A percentile compares a stretch with the other conserved stretches of the same genome.
These are phyloP conservation scores for Colletotrichum lini DNA, from an alignment of 2,329 filamentous ascomycete species.

Conservation along the genomic window DNA sequence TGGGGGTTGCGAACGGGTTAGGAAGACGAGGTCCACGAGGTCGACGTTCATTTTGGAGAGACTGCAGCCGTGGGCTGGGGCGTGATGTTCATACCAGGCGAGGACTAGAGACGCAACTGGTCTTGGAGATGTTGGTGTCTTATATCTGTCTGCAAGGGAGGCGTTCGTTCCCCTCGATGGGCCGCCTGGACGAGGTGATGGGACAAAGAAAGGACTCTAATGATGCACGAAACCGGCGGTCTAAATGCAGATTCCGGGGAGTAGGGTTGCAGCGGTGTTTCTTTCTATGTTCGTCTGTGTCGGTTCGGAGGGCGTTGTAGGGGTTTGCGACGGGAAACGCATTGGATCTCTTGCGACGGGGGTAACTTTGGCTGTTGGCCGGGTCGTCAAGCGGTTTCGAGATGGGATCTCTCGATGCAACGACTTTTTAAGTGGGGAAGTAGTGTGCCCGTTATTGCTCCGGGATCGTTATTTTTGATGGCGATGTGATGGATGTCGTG, in stretches of 20 bases:
- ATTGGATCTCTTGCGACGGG: slow-evolving; percentile 20
- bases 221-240: background rate
- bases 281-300: slow-evolving; percentile 14
- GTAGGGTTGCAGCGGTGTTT: slow-evolving; percentile 11
- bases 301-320: background rate
- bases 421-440: slow-evolving; percentile 37
- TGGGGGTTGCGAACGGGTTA: slow-evolving; percentile 24
- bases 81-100: slow-evolving; percentile 12
- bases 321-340: slow-evolving; percentile 22
- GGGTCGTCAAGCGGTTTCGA: slow-evolving; percentile 10
- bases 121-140: background rate
- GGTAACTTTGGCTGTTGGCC: slow-evolving; percentile 13
- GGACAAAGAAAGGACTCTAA: too few relatives aligned
- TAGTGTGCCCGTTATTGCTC: background rate
- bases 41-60: slow-evolving; percentile 35
- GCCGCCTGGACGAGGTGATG: background rate
- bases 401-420: slow-evolving; percentile 13
- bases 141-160: background rate
- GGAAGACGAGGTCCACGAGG: slow-evolving; percentile 41
- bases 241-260: slow-evolving; percentile 9
- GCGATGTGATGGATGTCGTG: slow-evolving; percentile 26
- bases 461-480: slow-evolving; percentile 6
- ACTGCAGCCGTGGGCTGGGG: background rate
- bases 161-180: background rate
- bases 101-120: background rate